These are phyloP conservation scores for Lenwebbia sp. DNA, from an alignment of 345 rosid species.

Conservation along the genomic window DNA sequence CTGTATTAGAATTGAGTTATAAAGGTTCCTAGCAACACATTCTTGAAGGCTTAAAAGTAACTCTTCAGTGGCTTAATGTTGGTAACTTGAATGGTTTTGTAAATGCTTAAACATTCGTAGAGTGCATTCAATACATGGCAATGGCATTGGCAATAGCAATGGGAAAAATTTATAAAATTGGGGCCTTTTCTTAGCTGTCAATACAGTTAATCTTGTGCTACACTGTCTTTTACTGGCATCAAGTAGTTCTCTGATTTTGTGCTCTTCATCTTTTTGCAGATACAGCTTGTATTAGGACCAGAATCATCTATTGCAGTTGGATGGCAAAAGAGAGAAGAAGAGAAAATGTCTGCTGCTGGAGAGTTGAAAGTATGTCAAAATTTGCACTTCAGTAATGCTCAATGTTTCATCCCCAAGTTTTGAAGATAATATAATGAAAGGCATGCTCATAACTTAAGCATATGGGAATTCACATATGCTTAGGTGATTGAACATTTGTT, in stretches of 20 bases:
- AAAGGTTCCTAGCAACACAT: background rate
- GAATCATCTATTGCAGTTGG: conserved; percentile 76
- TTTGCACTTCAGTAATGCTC: background rate
- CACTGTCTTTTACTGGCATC: background rate
- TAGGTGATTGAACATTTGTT: background rate
- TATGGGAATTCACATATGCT: background rate
- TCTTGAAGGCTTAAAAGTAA: background rate
- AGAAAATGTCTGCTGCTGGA: conserved; percentile 65
- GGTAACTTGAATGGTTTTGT: background rate
- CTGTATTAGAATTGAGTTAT: background rate
- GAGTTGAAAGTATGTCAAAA: conserved; percentile 47
- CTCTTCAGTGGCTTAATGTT: background rate
- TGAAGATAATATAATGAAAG: background rate
- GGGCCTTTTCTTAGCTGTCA: background rate
- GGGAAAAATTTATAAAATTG: background rate
- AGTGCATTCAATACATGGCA: background rate
- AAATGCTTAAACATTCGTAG: background rate
- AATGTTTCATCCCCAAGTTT: background rate
- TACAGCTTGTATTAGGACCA: conserved; percentile 66
- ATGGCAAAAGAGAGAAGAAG: conserved; percentile 82
- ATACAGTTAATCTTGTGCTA: background rate
- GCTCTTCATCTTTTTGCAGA: conserved; percentile 21
- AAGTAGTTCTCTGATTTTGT: background rate
- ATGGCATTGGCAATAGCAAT: background rate
- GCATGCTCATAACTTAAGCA: background rate